Evolutionary conservation across 2,329 filamentous ascomycete species (phyloP), one percentile per base, ranked within the genome.

Genomic region (Colletotrichum brevisporum): DNA sequence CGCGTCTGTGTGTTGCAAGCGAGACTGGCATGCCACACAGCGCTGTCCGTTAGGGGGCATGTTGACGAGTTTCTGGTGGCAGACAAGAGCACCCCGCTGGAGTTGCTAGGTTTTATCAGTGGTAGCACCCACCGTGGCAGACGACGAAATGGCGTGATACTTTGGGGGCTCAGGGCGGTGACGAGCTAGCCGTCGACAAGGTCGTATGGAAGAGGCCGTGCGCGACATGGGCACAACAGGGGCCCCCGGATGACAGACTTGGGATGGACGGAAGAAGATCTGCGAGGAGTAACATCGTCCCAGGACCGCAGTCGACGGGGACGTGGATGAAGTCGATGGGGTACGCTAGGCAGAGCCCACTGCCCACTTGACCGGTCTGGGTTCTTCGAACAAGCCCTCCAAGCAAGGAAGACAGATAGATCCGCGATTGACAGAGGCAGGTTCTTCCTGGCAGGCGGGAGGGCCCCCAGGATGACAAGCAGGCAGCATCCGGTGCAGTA

Each of bases 101-200:
- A 61, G 47, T 41, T 21, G 13, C 31, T 18, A 48, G 45, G 56
- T 58, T 2, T 59, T 39, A 55, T 10, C 24, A 57, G 47, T 57
- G 18, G 47, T 31, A 61, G 47, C 41, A 65, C 50, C 62, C 41
- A 65, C 50, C 62, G 41, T 55, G 62, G 61, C 31, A 69, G 51
- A 56, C 36, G 26, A 56, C 52, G 52, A 69, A 52, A 67, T 69
- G 67, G 67, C 67, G 67, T 69, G 67, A 67, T 61, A 48, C 41
- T 47, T 61, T 55, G 62, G 67, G 66, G 55, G 55, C 45, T 69
- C 55, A 69, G 51, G 55, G 55, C 66, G 66, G 66, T 60, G 62
- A 61, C 60, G 65, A 64, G 53, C 52, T 53, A 64, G 27, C 50
- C 31, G 45, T 66, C 47, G 55, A 39, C 56, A 67, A 56, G 62